Evolutionary conservation across 2,329 filamentous ascomycete genomes (phyloP).

Genomic region (Fusarium goolgardi): DNA sequence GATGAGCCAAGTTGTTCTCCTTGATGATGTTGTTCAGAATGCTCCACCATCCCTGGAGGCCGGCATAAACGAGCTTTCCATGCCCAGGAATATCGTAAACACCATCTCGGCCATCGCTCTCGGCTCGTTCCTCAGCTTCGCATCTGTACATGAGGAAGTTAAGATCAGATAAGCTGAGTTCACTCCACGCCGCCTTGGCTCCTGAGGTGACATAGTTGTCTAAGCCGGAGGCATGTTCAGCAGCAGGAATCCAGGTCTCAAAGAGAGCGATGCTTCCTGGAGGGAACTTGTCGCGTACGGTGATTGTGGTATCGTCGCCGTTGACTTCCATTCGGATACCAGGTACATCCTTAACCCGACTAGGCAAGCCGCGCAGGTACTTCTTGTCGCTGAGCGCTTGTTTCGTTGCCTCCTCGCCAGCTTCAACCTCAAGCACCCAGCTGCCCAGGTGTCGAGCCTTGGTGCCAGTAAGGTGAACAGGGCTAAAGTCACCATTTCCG

Average conservation of each 20-base stretch:
- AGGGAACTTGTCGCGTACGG: constrained; percentile 84
- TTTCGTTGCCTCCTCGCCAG: constrained; percentile 74
- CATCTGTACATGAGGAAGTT: constrained; percentile 94
- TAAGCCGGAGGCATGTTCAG: constrained; percentile 84
- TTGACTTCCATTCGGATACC: constrained; percentile 79
- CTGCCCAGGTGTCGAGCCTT: constrained; percentile 87
- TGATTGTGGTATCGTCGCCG: constrained; percentile 80
- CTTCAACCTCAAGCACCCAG: constrained; percentile 92
- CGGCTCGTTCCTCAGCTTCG: constrained; percentile 86
- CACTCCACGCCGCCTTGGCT: constrained; percentile 79
- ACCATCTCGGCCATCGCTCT: constrained; percentile 83
- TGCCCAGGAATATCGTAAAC: constrained; percentile 87
- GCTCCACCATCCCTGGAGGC: constrained; percentile 99
- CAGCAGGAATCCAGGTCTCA: constrained; percentile 93
- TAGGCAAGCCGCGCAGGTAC: constrained; percentile 84
- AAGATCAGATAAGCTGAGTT: constrained; percentile 81
- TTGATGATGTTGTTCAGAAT: constrained; percentile 84
- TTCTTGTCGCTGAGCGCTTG: constrained; percentile 75
- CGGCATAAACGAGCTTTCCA: constrained; percentile 90
- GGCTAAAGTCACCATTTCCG: constrained; percentile 81
- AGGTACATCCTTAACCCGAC: constrained; percentile 78
- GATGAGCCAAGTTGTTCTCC: constrained; percentile 92
- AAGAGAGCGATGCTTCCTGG: constrained; percentile 95
- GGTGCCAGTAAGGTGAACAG: constrained; percentile 85
- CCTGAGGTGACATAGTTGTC: constrained; percentile 89